Evolutionary conservation across 495 filamentous ascomycete species (phyloP), one percentile per base, ranked within the genome.

Genomic region (Friedmanniomyces endolithicus): DNA sequence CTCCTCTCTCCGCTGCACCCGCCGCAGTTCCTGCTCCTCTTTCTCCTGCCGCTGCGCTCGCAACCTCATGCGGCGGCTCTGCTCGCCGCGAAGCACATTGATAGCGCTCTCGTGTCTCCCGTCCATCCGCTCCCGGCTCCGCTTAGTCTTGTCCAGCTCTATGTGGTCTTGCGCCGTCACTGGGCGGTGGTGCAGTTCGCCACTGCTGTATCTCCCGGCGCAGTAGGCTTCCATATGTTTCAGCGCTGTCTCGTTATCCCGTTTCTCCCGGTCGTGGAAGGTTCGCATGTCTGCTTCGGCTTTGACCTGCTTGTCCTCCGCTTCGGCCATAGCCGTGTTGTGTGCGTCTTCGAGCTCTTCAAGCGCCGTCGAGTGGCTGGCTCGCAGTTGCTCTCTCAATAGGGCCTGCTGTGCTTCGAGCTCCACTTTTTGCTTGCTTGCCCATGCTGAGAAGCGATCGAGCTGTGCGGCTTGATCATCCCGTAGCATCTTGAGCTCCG

Each of bases 171-270:
- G 69, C 54, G 78, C 73, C 14, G 81, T 84, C 17, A 85, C 78
- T 0, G 69, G 55, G 11, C 82, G 68, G 7, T 64, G 43, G 45
- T 57, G 53, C 23, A 35, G 24, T 19, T 52, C 35, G 6, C 56
- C 61, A n/a, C 14, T 52, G 11, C 72, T 72, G 47, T 73, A 76
- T 2, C 75, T 70, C 47, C 78, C 82, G 55, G 77, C 74, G 66
- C 84, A 84, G 62, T 87, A 89, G 2, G 81, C 82, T 64, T 88
- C 85, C 85, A 89, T 88, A 55, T 89, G 77, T 62, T 80, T 80
- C 33, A 89, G 77, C 39, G 83, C 80, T 17, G 84, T 80, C n/a
- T 75, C 68, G 4, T 85, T 80, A 56, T 80, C 82, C 48, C 72
- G 69, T 58, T 77, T 72, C 40, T 73, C 72, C 52, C 79, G 75